A percentile compares a stretch with the other conserved stretches of the same genome.
Evolutionary conservation across 108 stramenopile genomes (phyloP).

Genomic region (Parietichytrium sp.): DNA sequence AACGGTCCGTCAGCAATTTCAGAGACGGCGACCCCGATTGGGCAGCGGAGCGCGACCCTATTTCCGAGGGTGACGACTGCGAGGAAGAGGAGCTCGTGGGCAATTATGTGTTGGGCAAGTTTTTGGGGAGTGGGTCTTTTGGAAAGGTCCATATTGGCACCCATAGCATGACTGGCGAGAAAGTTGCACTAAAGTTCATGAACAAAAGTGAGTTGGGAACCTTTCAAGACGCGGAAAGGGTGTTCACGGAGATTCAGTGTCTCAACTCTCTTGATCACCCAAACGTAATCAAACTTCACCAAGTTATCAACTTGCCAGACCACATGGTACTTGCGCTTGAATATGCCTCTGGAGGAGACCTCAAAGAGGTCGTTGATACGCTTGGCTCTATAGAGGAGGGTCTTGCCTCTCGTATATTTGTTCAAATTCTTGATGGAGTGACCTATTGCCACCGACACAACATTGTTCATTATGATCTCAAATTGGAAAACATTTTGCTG

Average conservation of each 20-base stretch:
- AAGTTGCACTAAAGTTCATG: neutral
- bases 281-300: conserved; percentile 21
- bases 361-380: conserved; percentile 13
- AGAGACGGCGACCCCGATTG: neutral
- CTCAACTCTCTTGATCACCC: conserved; percentile 31
- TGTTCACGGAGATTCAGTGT: conserved; percentile 24
- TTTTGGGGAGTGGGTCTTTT: conserved; percentile 28
- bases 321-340: conserved; percentile 24
- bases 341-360: conserved; percentile 1
- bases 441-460: conserved; percentile 37
- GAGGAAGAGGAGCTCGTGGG: neutral
- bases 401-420: conserved; percentile 30
- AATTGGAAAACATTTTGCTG: conserved; percentile 24
- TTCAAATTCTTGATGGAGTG: conserved; percentile 30
- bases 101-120: neutral
- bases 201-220: conserved; percentile 23
- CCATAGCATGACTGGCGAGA: conserved; percentile 3
- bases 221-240: conserved; percentile 4
- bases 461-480: conserved; percentile 32
- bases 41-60: neutral
- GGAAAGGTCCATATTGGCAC: conserved; percentile 31
- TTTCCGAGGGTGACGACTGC: neutral
- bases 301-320: neutral
- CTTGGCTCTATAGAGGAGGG: conserved; percentile 28
- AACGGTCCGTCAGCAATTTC: neutral